Evolutionary conservation across 495 filamentous ascomycete species (phyloP).

Genomic region (Podospora tetraspora): DNA sequence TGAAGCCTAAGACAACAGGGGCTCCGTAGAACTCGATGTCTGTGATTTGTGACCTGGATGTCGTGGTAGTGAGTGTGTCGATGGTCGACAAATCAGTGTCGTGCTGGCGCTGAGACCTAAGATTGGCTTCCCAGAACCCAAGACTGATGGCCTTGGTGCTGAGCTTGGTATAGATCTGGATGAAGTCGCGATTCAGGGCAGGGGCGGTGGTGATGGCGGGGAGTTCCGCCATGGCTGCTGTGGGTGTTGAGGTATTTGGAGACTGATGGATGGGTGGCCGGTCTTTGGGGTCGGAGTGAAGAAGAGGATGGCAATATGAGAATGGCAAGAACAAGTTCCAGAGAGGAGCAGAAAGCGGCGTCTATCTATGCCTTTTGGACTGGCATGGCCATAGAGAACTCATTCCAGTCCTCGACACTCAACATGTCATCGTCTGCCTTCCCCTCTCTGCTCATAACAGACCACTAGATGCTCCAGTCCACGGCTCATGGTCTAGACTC

Average conservation of each 20-base stretch:
- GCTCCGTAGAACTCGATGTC: neutral
- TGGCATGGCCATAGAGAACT: neutral
- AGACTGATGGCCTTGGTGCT: neutral
- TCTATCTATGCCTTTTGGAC: neutral
- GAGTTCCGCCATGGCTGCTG: neutral
- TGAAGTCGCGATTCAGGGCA: neutral
- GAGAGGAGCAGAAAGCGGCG: neutral
- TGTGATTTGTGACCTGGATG: neutral
- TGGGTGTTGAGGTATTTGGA: neutral
- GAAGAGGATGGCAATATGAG: neutral
- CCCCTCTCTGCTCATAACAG: neutral
- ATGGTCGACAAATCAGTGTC: neutral
- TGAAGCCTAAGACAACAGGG: neutral
- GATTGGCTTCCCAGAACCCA: neutral
- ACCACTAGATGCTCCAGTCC: neutral
- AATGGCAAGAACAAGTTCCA: neutral
- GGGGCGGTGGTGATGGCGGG: neutral
- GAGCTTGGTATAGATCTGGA: neutral
- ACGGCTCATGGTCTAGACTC: neutral
- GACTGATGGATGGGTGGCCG: neutral
- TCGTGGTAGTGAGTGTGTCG: neutral
- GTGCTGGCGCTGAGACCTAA: neutral
- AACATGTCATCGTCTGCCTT: neutral
- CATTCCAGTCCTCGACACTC: neutral
- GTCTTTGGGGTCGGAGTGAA: neutral